Evolutionary conservation across 2,329 filamentous ascomycete genomes (phyloP), one percentile per base, ranked within the genome.

Genomic region (Verticillium nonalfalfae): DNA sequence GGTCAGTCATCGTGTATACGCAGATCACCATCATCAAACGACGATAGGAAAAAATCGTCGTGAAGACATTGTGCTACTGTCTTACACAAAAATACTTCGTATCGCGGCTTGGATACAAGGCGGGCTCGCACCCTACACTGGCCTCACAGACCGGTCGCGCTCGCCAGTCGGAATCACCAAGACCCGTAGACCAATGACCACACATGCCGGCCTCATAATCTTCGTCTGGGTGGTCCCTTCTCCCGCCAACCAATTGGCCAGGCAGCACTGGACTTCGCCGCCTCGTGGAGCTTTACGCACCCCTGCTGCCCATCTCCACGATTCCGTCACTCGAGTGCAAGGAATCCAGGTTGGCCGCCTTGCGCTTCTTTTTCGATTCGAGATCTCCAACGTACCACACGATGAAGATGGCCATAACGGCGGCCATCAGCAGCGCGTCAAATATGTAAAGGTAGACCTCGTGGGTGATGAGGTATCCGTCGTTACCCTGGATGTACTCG

Each of bases 401-500:
- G 2, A 56, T 11, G 31, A 64, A 63, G 10, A 64, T 56, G 6
- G 62, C 63, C 15, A 67, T 66, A 9, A 71, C 36, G 5, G n/a
- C 45, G n/a, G 69, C 59, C 72, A 74, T 73, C 13, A 73, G 65
- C 5, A 62, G 58, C 18, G 66, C 65, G 45, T 74, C 72, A 6
- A 74, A 64, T 0, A 68, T 69, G 59, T 82, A 79, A 9, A 83
- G 61, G 52, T 74, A 79, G 45, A 72, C 75, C 68, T 84, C 81
- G 21, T 75, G 72, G 14, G 67, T 63, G 50, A 82, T 69, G 38
- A 84, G 65, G 31, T 75, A 75, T 0, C 80, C 77, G 11, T 74
- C 67, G 35, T 72, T 69, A 1, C 80, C 79, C 67, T 77, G 70
- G 1, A 70, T 66, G 62, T 79, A 85, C 71, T 84, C 82, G 39